phyloP scores from a whole-genome alignment of 108 stramenopile species.

The Discostella pseudostelligera region DNA sequence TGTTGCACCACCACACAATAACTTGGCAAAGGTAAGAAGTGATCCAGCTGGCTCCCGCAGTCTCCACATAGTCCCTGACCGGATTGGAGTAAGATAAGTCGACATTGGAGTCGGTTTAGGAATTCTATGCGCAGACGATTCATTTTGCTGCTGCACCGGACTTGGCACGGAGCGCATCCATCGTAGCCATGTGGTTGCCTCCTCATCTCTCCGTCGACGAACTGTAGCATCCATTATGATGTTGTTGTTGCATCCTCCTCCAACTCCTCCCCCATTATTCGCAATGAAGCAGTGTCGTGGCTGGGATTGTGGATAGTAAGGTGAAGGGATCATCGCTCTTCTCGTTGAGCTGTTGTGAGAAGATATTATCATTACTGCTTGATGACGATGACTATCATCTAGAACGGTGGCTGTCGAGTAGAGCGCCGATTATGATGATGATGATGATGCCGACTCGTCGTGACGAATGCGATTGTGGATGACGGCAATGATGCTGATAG shows the following conservation, averaged over 20 bases:
- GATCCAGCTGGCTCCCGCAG: slow-evolving; percentile 47
- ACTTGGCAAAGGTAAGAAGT: slow-evolving; percentile 75
- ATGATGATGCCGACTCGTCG: neutral
- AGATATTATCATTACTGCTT: neutral
- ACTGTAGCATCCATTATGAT: neutral
- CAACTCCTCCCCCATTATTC: slow-evolving; percentile 34
- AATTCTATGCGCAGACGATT: slow-evolving; percentile 45
- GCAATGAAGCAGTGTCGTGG: slow-evolving; percentile 61
- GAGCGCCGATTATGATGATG: neutral
- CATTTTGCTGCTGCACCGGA: slow-evolving; percentile 39
- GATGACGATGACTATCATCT: neutral
- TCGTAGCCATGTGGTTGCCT: slow-evolving; percentile 54
- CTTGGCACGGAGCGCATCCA: slow-evolving; percentile 66
- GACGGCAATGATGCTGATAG: neutral
- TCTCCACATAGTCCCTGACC: slow-evolving; percentile 45
- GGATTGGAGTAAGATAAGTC: slow-evolving; percentile 62
- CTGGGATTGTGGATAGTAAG: slow-evolving; percentile 48
- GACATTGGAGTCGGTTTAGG: slow-evolving; percentile 53
- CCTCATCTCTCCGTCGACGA: slow-evolving; percentile 31
- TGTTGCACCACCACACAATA: slow-evolving; percentile 74
- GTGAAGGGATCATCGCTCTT: slow-evolving; percentile 45
- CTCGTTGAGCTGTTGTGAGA: neutral
- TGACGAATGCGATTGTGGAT: neutral
- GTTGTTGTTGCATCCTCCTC: slow-evolving; percentile 52
- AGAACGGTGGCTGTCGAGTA: neutral